Percentiles rank a stretch among this genome's conserved stretches.
phyloP scores from a whole-genome alignment of 1,284 basidiomycete genomes.

The Puccinia sorghi region DNA sequence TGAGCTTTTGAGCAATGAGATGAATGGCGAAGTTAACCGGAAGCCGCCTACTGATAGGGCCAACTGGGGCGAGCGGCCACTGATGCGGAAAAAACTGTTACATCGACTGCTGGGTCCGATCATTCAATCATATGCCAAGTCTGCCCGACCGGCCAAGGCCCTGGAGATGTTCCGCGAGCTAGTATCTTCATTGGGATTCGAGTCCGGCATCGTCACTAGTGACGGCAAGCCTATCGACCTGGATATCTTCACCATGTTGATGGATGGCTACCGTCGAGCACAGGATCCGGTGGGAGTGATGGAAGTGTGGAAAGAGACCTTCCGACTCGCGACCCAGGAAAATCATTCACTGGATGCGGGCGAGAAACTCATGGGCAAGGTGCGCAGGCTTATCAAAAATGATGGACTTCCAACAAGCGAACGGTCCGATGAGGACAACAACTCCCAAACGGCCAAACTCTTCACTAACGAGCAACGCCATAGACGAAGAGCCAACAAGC shows the following conservation, averaged over 20 bases:
- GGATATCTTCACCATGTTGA: constrained; percentile 67
- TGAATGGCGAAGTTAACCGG: constrained; percentile 61
- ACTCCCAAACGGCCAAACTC: neutral
- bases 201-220: constrained; percentile 51
- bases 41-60: constrained; percentile 51
- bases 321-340: constrained; percentile 61
- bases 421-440: neutral
- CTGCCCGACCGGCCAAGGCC: constrained; percentile 64
- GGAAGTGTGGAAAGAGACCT: constrained; percentile 71
- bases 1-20: constrained; percentile 63
- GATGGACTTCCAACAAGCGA: constrained; percentile 51
- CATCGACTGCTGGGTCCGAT: constrained; percentile 67
- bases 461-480: constrained; percentile 28
- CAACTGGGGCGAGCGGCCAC: constrained; percentile 56
- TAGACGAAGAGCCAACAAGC: constrained; percentile 62
- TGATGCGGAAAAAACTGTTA: constrained; percentile 53
- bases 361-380: constrained; percentile 47
- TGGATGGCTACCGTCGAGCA: constrained; percentile 73
- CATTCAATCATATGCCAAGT: constrained; percentile 65
- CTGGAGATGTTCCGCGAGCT: constrained; percentile 67
- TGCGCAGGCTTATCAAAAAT: constrained; percentile 51
- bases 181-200: constrained; percentile 56
- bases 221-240: constrained; percentile 66
- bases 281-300: constrained; percentile 66
- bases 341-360: constrained; percentile 27